Base-by-base conservation (phyloP, 768 basidiomycete genomes). In the Suillus placidus region DNA sequence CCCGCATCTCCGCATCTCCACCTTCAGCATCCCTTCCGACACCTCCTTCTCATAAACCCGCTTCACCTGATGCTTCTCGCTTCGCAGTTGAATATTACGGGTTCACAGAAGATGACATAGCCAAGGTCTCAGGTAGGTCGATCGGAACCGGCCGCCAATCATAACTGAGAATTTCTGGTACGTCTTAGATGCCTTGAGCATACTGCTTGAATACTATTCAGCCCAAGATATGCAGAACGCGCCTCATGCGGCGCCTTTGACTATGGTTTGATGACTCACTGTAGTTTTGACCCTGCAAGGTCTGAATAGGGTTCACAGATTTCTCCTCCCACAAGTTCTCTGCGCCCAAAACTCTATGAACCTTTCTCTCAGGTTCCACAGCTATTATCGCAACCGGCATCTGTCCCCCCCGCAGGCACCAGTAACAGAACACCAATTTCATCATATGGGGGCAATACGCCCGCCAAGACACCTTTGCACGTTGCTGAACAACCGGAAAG, bases 21-120 rank as follows among this genome's bases (percentile, higher is more conserved):
- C 89, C 92, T 30, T 88, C 90, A 18, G 84, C 89, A 54, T 91
- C 91, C 26, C 82, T 94, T 68, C 92, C 90, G 60, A 93, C 91
- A 7, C 92, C 92, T 40, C 92, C 92, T 30, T 88, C 91, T 30
- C 86, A 92, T 70, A 88, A 92, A 69, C 85, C 90, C 20, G 81
- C 86, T 43, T 90, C 89, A 43, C 90, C 91, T 60, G 88, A 91
- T 71, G 85, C 86, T 23, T 84, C 86, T 47, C 83, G 90, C 65
- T 87, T 87, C 71, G 89, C 85, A 10, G 79, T 92, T 52, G 88
- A 91, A 68, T 81, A 87, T 71, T 91, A 89, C 71, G 82, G 83
- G 14, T 84, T 94, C 66, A 83, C 79, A 62, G 86, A 89, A 65
- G 70, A 77, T 38, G 88, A 93, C 70, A 77, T 91, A 47, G 74